A percentile compares a stretch with the other conserved stretches of the same genome.
phyloP scores from a whole-genome alignment of 129 eudicot species.

The Lactuca saligna region DNA sequence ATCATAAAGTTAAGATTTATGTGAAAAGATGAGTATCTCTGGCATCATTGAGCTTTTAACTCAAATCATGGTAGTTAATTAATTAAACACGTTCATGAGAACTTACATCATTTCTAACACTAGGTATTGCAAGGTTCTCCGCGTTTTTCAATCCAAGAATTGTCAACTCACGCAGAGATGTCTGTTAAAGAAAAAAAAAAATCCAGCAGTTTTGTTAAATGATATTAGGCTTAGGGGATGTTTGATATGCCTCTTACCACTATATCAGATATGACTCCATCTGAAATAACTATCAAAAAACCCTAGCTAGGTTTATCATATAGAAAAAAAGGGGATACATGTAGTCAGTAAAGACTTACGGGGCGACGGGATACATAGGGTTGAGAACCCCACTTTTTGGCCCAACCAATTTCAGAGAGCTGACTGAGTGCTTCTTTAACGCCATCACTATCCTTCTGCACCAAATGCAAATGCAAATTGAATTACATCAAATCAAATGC shows the following conservation, averaged over 20 bases:
- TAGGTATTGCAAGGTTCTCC: constrained; percentile 92
- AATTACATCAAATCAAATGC: constrained; percentile 5
- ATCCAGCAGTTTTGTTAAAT: too few species aligned
- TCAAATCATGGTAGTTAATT: not conserved
- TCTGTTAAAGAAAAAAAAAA: constrained; percentile 42
- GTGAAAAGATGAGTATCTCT: constrained; percentile 1
- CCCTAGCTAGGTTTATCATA: not conserved
- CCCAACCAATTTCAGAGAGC: constrained; percentile 90
- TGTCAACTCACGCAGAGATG: constrained; percentile 88
- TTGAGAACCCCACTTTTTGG: constrained; percentile 93
- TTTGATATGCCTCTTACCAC: too few species aligned
- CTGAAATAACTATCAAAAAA: too few species aligned
- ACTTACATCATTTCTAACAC: constrained; percentile 97
- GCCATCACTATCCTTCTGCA: constrained; percentile 92
- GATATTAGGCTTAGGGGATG: not conserved
- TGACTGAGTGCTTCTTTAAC: constrained; percentile 91
- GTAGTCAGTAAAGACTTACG: constrained; percentile 53
- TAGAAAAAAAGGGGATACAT: not conserved
- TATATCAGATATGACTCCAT: too few species aligned
- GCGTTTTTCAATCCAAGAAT: constrained; percentile 93
- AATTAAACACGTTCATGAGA: constrained; percentile 4
- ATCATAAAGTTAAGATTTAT: not conserved
- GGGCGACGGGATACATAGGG: constrained; percentile 92
- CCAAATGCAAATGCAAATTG: constrained; percentile 5
- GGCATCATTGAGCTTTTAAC: constrained; percentile 11